Evolutionary conservation across 1,284 basidiomycete species (phyloP).

Genomic region (Boletus albobrunnescens): DNA sequence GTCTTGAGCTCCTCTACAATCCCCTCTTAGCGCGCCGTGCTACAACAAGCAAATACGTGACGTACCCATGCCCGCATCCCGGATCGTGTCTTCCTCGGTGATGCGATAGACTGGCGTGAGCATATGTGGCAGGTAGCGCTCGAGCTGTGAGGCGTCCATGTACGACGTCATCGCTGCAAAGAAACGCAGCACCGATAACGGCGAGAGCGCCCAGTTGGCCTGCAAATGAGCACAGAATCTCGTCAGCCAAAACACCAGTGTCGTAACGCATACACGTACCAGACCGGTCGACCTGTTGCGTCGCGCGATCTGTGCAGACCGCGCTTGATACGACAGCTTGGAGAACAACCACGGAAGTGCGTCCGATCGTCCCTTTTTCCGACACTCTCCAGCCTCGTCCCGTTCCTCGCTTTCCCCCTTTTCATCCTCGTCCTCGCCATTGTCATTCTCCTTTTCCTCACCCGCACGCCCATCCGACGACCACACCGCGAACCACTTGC

Average conservation of each 20-base stretch:
- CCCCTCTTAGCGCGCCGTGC: too few relatives aligned
- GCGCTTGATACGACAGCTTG: slow-evolving; percentile 85
- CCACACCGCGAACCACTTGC: slow-evolving; percentile 67
- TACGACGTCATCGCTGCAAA: slow-evolving; percentile 86
- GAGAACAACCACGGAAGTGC: slow-evolving; percentile 92
- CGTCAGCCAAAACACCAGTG: background rate
- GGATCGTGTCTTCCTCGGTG: slow-evolving; percentile 78
- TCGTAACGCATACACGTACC: slow-evolving; percentile 33
- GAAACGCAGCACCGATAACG: slow-evolving; percentile 82
- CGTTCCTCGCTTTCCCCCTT: slow-evolving; percentile 20
- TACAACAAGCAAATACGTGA: too few relatives aligned
- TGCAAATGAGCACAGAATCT: too few relatives aligned
- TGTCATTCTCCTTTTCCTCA: slow-evolving; percentile 15
- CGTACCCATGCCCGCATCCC: slow-evolving; percentile 77
- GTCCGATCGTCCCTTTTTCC: slow-evolving; percentile 40
- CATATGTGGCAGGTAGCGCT: slow-evolving; percentile 78
- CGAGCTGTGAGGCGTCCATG: slow-evolving; percentile 56
- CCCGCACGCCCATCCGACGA: background rate
- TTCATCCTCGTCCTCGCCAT: slow-evolving; percentile 2
- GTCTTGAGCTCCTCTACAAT: slow-evolving; percentile 76
- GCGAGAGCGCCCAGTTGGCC: slow-evolving; percentile 75
- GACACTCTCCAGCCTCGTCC: slow-evolving; percentile 25
- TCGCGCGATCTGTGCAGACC: slow-evolving; percentile 67
- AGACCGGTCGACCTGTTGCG: slow-evolving; percentile 47
- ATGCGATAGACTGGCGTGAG: slow-evolving; percentile 86